Evolutionary conservation across 257 asterid species (phyloP).

Genomic region (Solanum rostratum): DNA sequence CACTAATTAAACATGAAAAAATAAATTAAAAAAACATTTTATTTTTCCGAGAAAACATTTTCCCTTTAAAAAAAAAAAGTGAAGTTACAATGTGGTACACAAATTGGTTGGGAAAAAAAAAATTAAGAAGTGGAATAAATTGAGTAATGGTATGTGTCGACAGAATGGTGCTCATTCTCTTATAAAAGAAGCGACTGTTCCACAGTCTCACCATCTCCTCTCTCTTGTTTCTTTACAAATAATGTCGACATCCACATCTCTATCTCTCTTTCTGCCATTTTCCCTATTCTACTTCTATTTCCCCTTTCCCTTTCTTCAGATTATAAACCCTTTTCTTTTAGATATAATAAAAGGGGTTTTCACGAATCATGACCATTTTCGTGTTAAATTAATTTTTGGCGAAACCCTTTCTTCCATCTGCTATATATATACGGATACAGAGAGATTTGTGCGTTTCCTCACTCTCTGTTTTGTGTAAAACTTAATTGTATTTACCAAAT

Average conservation of each 20-base stretch:
- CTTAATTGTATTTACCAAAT: neutral
- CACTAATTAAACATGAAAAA: no score
- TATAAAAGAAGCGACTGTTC: neutral
- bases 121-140: neutral
- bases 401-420: neutral
- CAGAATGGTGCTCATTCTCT: neutral
- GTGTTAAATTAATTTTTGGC: neutral
- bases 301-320: neutral
- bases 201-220: neutral
- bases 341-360: neutral
- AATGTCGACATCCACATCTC: neutral
- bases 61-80: no score
- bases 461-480: neutral
- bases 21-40: no score
- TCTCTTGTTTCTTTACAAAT: neutral
- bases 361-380: neutral
- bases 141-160: neutral
- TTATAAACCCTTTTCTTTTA: neutral
- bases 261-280: neutral
- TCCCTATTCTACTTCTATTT: neutral
- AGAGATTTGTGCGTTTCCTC: neutral
- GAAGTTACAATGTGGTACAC: no score
- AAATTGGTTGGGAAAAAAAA: no score
- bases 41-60: no score
- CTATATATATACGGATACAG: neutral